Percentiles rank a stretch among this genome's conserved stretches.
phyloP scores from a whole-genome alignment of 1,284 basidiomycete species.

The Leccinum subrobustum region DNA sequence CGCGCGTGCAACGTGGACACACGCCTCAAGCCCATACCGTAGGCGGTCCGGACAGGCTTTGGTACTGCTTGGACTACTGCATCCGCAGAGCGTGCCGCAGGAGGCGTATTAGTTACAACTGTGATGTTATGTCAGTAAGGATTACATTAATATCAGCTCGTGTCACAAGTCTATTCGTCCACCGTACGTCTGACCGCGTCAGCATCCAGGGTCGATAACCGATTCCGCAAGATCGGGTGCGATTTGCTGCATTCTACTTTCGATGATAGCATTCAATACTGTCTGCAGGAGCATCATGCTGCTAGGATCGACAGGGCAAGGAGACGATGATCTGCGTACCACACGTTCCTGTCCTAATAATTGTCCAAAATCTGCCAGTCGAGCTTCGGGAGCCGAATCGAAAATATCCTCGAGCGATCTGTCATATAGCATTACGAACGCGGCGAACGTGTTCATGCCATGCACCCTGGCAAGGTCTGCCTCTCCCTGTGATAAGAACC shows the following conservation, averaged over 20 bases:
- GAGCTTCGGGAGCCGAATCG: conserved; percentile 45
- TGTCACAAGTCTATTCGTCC: conserved; percentile 10
- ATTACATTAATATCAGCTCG: conserved; percentile 31
- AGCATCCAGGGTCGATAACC: conserved; percentile 14
- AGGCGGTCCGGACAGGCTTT: conserved; percentile 13
- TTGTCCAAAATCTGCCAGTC: conserved; percentile 45
- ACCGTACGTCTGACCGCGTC: conserved; percentile 11
- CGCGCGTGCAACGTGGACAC: conserved; percentile 10
- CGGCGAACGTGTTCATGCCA: conserved; percentile 68
- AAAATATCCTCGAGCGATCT: conserved; percentile 55
- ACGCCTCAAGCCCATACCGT: conserved; percentile 11
- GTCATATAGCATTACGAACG: conserved; percentile 58
- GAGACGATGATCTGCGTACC: conserved; percentile 39
- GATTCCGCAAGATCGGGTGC: conserved; percentile 9
- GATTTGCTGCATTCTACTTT: conserved; percentile 37
- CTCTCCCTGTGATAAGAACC: conserved; percentile 47
- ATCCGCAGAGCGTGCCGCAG: conserved; percentile 17
- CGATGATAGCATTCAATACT: conserved; percentile 41
- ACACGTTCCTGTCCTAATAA: conserved; percentile 53
- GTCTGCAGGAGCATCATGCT: conserved; percentile 18
- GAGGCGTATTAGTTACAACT: conserved; percentile 28
- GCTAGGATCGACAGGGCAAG: conserved; percentile 9
- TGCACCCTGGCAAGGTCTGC: conserved; percentile 46
- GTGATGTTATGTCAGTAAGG: conserved; percentile 28
- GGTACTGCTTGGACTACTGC: conserved; percentile 25